phyloP scores from a whole-genome alignment of 169 alveolate genomes.

The Plasmodium gaboni region DNA sequence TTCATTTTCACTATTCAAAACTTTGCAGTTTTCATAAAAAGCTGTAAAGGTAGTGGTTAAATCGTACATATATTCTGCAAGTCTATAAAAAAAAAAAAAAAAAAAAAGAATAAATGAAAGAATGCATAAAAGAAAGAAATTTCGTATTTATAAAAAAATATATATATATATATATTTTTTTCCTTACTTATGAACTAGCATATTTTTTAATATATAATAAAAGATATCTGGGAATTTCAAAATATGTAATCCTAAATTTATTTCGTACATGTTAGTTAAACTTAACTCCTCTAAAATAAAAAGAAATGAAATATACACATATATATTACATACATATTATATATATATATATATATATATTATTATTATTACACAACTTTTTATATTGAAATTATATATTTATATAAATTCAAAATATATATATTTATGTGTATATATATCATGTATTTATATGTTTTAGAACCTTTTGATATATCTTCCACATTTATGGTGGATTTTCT shows the following conservation, averaged over 20 bases:
- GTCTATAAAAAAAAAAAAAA: slow-evolving; percentile 81
- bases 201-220: slow-evolving; percentile 77
- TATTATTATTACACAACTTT: neutral
- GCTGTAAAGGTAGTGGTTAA: slow-evolving; percentile 93
- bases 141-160: neutral
- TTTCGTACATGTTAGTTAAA: slow-evolving; percentile 78
- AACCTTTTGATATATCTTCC: slow-evolving; percentile 41
- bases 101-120: neutral
- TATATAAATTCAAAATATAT: too few relatives aligned
- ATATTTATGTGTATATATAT: too few relatives aligned
- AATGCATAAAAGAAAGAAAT: neutral
- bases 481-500: slow-evolving; percentile 89
- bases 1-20: slow-evolving; percentile 92
- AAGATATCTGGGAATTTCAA: slow-evolving; percentile 84
- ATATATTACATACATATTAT: neutral
- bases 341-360: neutral
- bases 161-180: neutral
- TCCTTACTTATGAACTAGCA: slow-evolving; percentile 78
- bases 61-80: slow-evolving; percentile 96
- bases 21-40: slow-evolving; percentile 95
- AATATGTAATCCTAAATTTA: slow-evolving; percentile 82
- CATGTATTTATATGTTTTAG: neutral
- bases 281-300: slow-evolving; percentile 53
- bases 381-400: neutral
- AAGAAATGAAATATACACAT: neutral